A percentile compares a stretch with the other conserved stretches of the same genome.
Conservation (phyloP, 345 rosid genomes). For the Raphanus sativus region DNA sequence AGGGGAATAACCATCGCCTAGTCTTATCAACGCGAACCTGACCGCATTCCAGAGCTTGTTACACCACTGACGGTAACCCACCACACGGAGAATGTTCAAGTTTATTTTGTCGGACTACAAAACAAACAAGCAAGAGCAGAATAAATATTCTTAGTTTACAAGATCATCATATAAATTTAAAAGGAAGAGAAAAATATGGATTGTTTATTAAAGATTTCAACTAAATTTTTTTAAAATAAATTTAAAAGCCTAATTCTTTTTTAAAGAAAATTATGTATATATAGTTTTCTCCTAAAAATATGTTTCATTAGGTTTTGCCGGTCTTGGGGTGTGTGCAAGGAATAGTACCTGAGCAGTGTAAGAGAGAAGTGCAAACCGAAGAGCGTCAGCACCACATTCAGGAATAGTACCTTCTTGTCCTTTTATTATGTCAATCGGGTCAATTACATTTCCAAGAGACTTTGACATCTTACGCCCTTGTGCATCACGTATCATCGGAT, state of each 20-base stretch:
- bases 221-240: too few species aligned
- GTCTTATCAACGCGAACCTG: constrained; percentile 91
- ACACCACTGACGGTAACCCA: constrained; percentile 99
- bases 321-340: not conserved
- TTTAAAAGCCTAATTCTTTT: too few species aligned
- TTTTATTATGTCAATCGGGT: constrained; percentile 87
- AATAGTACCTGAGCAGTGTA: constrained; percentile 88
- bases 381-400: constrained; percentile 98
- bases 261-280: too few species aligned
- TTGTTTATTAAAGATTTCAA: too few species aligned
- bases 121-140: constrained; percentile 3
- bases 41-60: constrained; percentile 98
- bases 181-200: too few species aligned
- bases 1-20: constrained; percentile 65
- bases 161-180: not conserved
- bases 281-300: too few species aligned
- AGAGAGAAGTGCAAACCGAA: constrained; percentile 90
- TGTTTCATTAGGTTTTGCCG: too few species aligned
- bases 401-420: constrained; percentile 81
- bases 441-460: constrained; percentile 87
- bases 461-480: constrained; percentile 97
- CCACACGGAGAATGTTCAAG: constrained; percentile 92
- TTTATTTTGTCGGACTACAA: constrained; percentile 91
- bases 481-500: constrained; percentile 98
- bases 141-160: constrained; percentile 17